A percentile compares a stretch with the other conserved stretches of the same genome.
These are phyloP conservation scores for Piper longum DNA, from an alignment of 164 flowering plant genomes.

Conservation along the genomic window DNA sequence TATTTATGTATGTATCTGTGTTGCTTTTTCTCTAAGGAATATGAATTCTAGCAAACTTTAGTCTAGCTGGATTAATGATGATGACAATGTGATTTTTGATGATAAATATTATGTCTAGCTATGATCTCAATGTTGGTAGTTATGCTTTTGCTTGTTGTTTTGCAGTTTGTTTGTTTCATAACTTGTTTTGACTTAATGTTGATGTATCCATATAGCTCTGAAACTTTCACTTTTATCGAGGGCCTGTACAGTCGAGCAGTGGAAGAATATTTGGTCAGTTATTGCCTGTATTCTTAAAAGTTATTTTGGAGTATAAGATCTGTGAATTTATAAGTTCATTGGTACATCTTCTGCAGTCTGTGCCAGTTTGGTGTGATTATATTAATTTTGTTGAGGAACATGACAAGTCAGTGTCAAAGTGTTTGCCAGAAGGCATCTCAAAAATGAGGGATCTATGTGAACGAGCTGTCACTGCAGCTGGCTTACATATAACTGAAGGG, in stretches of 20 bases:
- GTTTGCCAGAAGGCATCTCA: conserved; percentile 42
- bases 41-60: too few relatives aligned
- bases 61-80: too few relatives aligned
- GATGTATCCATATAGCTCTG: conserved; percentile 31
- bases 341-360: conserved; percentile 52
- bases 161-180: background rate
- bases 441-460: conserved; percentile 76
- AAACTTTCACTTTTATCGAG: conserved; percentile 34
- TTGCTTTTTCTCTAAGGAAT: too few relatives aligned
- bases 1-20: too few relatives aligned
- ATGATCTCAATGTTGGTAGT: background rate
- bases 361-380: conserved; percentile 84
- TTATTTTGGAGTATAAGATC: background rate
- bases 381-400: conserved; percentile 55
- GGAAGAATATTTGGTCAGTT: conserved; percentile 70
- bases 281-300: background rate
- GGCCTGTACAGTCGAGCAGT: conserved; percentile 68
- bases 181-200: background rate
- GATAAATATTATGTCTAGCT: background rate
- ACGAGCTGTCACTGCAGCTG: conserved; percentile 81
- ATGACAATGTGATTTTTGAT: too few relatives aligned
- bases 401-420: conserved; percentile 41
- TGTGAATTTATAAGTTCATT: background rate
- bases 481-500: conserved; percentile 76
- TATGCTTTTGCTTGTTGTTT: background rate